Evolutionary conservation across 148 eudicot genomes (phyloP).

Genomic region (Rhododendron mucronatum): DNA sequence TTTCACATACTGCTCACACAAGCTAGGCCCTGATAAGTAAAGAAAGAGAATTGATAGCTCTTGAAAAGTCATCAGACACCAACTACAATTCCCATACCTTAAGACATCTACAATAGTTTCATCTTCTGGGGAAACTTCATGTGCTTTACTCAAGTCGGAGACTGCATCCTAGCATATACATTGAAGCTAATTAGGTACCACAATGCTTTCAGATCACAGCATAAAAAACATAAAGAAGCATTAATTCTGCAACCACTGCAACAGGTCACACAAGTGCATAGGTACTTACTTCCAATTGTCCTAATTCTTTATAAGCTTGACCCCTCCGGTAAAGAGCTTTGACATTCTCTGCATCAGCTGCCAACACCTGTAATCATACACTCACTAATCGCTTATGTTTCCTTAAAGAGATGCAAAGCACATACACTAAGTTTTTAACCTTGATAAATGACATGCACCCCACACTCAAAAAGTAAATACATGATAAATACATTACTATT

Average conservation of each 20-base stretch:
- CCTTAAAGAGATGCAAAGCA: neutral
- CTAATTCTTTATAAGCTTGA: conserved; percentile 82
- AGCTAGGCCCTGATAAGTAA: neutral
- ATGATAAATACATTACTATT: neutral
- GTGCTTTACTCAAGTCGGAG: conserved; percentile 72
- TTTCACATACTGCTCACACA: neutral
- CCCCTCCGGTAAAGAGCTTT: conserved; percentile 95
- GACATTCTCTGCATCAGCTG: conserved; percentile 65
- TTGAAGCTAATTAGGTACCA: neutral
- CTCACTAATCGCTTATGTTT: neutral
- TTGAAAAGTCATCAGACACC: neutral
- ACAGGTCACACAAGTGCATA: neutral
- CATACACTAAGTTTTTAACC: neutral
- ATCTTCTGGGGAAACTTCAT: conserved; percentile 82
- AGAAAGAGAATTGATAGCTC: neutral
- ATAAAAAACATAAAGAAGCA: conserved; percentile 14
- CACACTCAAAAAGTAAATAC: neutral
- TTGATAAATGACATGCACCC: neutral
- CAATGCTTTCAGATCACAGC: neutral
- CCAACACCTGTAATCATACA: conserved; percentile 53
- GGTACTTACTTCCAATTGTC: conserved; percentile 61
- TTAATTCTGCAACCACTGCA: neutral
- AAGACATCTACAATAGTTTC: conserved; percentile 85
- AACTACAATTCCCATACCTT: conserved; percentile 39
- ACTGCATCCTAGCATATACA: conserved; percentile 57